These are phyloP conservation scores for Neurospora cerealis DNA, from an alignment of 495 filamentous ascomycete genomes.

Conservation along the genomic window DNA sequence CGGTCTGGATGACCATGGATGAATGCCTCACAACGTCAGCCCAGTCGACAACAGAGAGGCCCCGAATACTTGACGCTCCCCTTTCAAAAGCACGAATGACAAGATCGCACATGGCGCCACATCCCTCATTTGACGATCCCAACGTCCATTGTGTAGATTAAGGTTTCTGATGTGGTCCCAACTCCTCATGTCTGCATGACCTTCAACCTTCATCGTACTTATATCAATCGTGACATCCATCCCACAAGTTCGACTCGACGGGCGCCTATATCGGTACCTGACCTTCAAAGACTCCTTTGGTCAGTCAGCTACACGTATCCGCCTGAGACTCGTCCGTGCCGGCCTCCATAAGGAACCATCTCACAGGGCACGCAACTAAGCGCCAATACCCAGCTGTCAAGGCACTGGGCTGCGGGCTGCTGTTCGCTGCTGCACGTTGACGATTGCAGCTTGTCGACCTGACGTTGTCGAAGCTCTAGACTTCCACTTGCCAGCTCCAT, in stretches of 20 bases:
- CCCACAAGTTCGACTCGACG: neutral
- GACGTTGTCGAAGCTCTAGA: neutral
- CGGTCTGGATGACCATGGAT: neutral
- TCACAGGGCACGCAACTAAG: neutral
- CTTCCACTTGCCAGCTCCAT: neutral
- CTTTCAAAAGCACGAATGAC: slow-evolving; percentile 6
- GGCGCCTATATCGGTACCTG: neutral
- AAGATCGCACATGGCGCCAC: slow-evolving; percentile 11
- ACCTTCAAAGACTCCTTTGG: neutral
- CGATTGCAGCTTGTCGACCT: neutral
- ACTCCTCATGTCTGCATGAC: neutral
- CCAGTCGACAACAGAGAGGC: slow-evolving; percentile 3
- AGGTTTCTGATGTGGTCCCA: neutral
- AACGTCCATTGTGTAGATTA: neutral
- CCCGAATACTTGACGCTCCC: neutral
- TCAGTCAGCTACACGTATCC: neutral
- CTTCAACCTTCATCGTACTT: neutral
- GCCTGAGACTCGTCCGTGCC: neutral
- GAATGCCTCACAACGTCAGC: neutral
- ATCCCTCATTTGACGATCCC: neutral
- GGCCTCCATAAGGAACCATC: neutral
- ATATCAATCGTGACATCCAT: neutral
- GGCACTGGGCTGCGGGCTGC: neutral
- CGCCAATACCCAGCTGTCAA: neutral
- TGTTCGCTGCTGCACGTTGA: neutral